Evolutionary conservation across 169 alveolate species (phyloP), one percentile per base, ranked within the genome.

Genomic region (Cryptosporidium ubiquitum): DNA sequence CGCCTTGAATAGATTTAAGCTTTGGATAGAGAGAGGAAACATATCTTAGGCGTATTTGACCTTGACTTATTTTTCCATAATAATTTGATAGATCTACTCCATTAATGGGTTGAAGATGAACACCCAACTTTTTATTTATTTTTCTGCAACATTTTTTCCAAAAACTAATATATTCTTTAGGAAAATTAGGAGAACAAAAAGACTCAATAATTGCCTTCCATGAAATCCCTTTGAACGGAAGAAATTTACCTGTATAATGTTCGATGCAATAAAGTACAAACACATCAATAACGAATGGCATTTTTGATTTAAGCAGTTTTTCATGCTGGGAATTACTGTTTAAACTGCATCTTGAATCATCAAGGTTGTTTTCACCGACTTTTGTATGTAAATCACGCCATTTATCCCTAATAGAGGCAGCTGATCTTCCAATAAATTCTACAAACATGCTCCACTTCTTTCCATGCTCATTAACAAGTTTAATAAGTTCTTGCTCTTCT

Each of bases 401-500:
- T 20, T 79, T 79, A 26, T 79, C 89, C n/a, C 89, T 58, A 37
- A 79, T 79, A 23, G 89, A 61, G 20, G 89, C 89, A n/a, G 89
- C 89, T 31, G 89, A 64, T 42, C 89, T 79, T 26, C 89, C 89
- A 61, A 79, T 61, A 23, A 79, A 44, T 23, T 79, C 89, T 5
- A 66, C 39, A 79, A 79, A 79, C 75, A 61, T 79, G 68, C 89
- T 79, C 89, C 89, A 79, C 12, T 61, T 58, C 39, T 58, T 33
- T 9, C 89, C 89, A 47, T 79, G 49, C n/a, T 79, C 68, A 44
- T 49, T 33, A 61, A 79, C 89, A 2, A 79, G 68, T 79, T 61
- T 64, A 35, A 79, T 64, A 10, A 79, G 89, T 31, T 79, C 89
- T 7, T 79, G 51, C 52, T 79, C 89, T 35, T 79, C 89, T 61